Evolutionary conservation across 2,329 filamentous ascomycete genomes (phyloP).

Genomic region (Blastomyces gilchristii): DNA sequence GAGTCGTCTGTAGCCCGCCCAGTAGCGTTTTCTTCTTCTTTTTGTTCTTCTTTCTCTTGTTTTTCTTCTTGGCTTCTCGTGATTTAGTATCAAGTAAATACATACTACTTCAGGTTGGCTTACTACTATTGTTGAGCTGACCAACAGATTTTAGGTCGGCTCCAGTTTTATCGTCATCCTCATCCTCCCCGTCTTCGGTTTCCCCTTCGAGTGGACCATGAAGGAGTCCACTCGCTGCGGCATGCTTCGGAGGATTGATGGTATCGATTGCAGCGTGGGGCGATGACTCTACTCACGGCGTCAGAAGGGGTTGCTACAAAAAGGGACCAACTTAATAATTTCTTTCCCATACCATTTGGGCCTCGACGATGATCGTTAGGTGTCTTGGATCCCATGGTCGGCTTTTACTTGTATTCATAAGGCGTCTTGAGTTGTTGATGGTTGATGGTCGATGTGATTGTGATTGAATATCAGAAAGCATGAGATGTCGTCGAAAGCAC

Average conservation of each 20-base stretch:
- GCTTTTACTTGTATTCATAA: neutral
- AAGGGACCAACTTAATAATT: neutral
- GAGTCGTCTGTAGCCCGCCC: slow-evolving; percentile 31
- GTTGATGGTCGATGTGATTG: neutral
- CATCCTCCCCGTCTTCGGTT: slow-evolving; percentile 23
- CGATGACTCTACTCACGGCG: neutral
- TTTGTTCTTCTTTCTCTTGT: slow-evolving; percentile 26
- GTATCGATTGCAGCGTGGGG: neutral
- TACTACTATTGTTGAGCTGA: slow-evolving; percentile 10
- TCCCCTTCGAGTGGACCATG: slow-evolving; percentile 12
- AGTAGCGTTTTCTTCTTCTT: slow-evolving; percentile 32
- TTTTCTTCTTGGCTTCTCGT: slow-evolving; percentile 31
- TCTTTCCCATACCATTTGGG: slow-evolving; percentile 11
- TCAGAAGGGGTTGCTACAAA: neutral
- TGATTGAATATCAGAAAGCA: neutral
- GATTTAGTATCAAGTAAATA: slow-evolving; percentile 10
- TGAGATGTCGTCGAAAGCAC: neutral
- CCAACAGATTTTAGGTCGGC: slow-evolving; percentile 15
- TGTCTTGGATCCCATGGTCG: slow-evolving; percentile 14
- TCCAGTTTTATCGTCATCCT: slow-evolving; percentile 17
- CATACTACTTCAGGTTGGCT: neutral
- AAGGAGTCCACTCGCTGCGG: slow-evolving; percentile 3
- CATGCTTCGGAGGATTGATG: slow-evolving; percentile 9
- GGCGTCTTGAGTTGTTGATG: neutral
- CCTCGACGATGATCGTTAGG: slow-evolving; percentile 8